Evolutionary conservation across 2,329 filamentous ascomycete species (phyloP), one percentile per base, ranked within the genome.

Genomic region (Colletotrichum eleusines): DNA sequence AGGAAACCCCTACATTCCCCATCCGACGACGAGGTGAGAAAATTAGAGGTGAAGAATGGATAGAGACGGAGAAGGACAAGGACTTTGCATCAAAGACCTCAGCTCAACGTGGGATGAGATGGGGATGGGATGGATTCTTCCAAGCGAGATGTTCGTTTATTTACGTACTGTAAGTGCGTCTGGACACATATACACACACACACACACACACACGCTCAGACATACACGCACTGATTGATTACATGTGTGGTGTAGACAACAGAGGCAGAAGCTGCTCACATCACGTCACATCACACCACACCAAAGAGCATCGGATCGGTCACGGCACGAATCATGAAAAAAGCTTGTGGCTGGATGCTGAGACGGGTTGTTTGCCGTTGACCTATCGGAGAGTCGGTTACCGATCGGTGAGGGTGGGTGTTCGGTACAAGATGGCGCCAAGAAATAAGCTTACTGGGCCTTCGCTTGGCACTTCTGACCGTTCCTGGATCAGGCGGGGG

Each of bases 401-500:
- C 14, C 12, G n/a, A 35, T 9, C 12, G n/a, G 28, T 53, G 54
- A 8, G 6, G 1, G 42, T 3, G 40, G 42, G 42, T 44, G 44
- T 46, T 46, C 20, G 20, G 11, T 46, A 46, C 20, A 44, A 44
- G n/a, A n/a, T 7, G 44, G 12, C 53, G 64, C 64, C 64, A 66
- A 66, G 64, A 66, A 33, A 44, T 31, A 65, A 59, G 42, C n/a
- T 58, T 33, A 44, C 63, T 40, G 42, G 42, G 18, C 63, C 40
- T 40, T 16, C 40, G 63, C 54, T 33, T 71, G 68, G 64, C 57
- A 53, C 58, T 26, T 58, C 2, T 23, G 3, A 44, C 65, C 68
- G 58, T 57, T 71, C 58, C 68, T 68, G 57, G 42, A 63, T 63
- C 63, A 18, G 68, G 63, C 68, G 62, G 63, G 68, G n/a, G n/a